Conservation (phyloP, 768 basidiomycete species). For the Paxillus ammoniavirescens region DNA sequence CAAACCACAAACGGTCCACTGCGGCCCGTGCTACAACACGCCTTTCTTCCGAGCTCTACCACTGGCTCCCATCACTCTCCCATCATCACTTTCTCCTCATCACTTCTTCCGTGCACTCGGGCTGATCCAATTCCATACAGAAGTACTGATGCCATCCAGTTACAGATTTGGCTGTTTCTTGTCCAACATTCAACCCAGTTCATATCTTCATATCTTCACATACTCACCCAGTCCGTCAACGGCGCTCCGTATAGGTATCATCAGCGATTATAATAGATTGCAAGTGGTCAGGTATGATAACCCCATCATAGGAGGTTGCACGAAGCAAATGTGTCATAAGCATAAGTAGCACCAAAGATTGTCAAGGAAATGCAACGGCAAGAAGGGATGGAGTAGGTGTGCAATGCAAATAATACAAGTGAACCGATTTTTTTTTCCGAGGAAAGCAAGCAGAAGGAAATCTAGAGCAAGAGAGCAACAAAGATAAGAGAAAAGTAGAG, state of each 20-base stretch:
- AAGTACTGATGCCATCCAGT: neutral
- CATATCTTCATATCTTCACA: constrained; percentile 6
- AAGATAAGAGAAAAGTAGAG: constrained; percentile 16
- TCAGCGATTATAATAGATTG: constrained; percentile 28
- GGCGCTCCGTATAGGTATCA: constrained; percentile 5
- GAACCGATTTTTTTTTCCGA: constrained; percentile 21
- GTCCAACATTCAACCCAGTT: neutral
- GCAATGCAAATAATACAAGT: constrained; percentile 36
- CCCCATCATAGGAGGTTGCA: constrained; percentile 17
- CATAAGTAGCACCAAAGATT: constrained; percentile 18
- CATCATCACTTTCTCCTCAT: neutral
- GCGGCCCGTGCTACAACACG: neutral
- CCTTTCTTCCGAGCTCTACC: neutral
- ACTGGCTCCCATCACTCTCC: neutral
- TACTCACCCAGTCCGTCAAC: constrained; percentile 3
- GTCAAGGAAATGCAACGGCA: constrained; percentile 17
- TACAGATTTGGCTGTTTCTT: neutral
- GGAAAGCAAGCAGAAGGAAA: constrained; percentile 20
- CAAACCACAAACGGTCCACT: neutral
- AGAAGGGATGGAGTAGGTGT: constrained; percentile 19
- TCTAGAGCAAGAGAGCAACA: constrained; percentile 2
- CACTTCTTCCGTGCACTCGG: neutral
- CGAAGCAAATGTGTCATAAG: constrained; percentile 17
- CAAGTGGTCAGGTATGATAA: constrained; percentile 31
- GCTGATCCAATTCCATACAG: neutral